These are phyloP conservation scores for Neonectria coccinea DNA, from an alignment of 2,329 filamentous ascomycete genomes.

Conservation along the genomic window DNA sequence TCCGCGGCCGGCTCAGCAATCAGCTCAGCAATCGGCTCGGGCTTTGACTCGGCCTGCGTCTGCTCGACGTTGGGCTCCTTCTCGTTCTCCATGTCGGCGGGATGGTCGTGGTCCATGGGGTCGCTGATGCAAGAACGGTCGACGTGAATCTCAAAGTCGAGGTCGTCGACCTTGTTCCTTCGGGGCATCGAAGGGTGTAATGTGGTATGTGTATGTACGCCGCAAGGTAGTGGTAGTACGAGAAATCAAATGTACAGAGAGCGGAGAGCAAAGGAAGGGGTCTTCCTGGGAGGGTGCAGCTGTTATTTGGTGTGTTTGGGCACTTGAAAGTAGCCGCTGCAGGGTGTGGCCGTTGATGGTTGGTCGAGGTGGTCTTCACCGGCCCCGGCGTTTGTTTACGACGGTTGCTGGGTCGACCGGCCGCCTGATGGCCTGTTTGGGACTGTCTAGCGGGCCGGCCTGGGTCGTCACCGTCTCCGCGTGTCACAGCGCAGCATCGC, in stretches of 20 bases:
- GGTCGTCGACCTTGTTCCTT: slow-evolving; percentile 48
- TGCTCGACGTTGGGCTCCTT: slow-evolving; percentile 27
- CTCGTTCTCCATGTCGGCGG: slow-evolving; percentile 15
- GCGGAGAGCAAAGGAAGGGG: slow-evolving; percentile 30
- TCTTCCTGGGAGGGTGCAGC: slow-evolving; percentile 40
- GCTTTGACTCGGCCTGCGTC: slow-evolving; percentile 21
- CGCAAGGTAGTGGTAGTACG: slow-evolving; percentile 35
- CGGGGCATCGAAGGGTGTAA: slow-evolving; percentile 43
- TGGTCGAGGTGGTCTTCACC: slow-evolving; percentile 43
- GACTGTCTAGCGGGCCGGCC: slow-evolving; percentile 2
- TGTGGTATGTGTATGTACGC: slow-evolving; percentile 28
- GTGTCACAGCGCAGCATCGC: slow-evolving; percentile 24
- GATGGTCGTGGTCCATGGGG: slow-evolving; percentile 53
- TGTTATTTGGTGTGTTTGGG: slow-evolving; percentile 32
- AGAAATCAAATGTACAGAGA: slow-evolving; percentile 22
- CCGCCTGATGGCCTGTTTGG: slow-evolving; percentile 16
- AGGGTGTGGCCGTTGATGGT: slow-evolving; percentile 47
- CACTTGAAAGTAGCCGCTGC: slow-evolving; percentile 9
- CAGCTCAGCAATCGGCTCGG: slow-evolving; percentile 27
- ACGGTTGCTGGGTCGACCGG: slow-evolving; percentile 51
- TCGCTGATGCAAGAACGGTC: slow-evolving; percentile 59
- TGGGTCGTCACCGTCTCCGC: neutral
- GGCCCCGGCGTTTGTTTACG: slow-evolving; percentile 50
- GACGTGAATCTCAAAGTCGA: slow-evolving; percentile 62
- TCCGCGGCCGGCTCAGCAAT: slow-evolving; percentile 29